Evolutionary conservation across 352 stramenopile genomes (phyloP).

Genomic region (Phytopythium sindhum): DNA sequence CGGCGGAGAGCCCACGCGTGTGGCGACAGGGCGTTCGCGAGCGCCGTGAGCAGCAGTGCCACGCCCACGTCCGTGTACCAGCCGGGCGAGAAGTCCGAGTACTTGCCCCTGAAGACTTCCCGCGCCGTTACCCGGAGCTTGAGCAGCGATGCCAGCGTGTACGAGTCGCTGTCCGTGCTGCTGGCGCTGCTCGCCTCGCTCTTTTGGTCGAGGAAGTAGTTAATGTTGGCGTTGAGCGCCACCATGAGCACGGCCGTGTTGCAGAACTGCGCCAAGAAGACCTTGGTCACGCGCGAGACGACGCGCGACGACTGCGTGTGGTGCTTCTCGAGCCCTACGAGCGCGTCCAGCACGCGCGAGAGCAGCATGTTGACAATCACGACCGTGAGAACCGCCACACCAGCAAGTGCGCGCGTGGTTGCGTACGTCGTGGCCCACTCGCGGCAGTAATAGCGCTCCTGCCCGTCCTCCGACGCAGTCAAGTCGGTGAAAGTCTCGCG

Average conservation of each 20-base stretch:
- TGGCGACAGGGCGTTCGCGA: conserved; percentile 74
- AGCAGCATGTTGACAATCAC: conserved; percentile 70
- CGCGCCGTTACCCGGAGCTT: conserved; percentile 22
- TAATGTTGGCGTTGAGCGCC: conserved; percentile 75
- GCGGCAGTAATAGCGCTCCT: conserved; percentile 50
- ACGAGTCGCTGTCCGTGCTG: conserved; percentile 12
- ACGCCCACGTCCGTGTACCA: conserved; percentile 84
- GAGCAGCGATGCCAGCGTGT: conserved; percentile 33
- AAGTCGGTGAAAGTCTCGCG: conserved; percentile 52
- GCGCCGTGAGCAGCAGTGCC: conserved; percentile 80
- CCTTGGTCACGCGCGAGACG: conserved; percentile 69
- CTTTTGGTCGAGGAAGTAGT: conserved; percentile 45
- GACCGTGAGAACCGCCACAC: conserved; percentile 64
- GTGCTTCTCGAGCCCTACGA: conserved; percentile 75
- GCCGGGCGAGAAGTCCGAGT: conserved; percentile 66
- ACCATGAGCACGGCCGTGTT: conserved; percentile 79
- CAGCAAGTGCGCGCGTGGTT: conserved; percentile 60
- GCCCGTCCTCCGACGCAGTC: conserved; percentile 17
- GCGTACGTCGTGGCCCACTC: conserved; percentile 68
- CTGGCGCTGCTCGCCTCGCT: background rate
- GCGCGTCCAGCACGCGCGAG: conserved; percentile 55
- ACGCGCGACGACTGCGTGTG: conserved; percentile 74
- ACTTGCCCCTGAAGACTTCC: conserved; percentile 44
- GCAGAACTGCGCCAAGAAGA: conserved; percentile 79
- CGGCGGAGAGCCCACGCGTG: conserved; percentile 59